Base-by-base conservation (phyloP, 352 stramenopile genomes). In the Phytophthora tubulina region DNA sequence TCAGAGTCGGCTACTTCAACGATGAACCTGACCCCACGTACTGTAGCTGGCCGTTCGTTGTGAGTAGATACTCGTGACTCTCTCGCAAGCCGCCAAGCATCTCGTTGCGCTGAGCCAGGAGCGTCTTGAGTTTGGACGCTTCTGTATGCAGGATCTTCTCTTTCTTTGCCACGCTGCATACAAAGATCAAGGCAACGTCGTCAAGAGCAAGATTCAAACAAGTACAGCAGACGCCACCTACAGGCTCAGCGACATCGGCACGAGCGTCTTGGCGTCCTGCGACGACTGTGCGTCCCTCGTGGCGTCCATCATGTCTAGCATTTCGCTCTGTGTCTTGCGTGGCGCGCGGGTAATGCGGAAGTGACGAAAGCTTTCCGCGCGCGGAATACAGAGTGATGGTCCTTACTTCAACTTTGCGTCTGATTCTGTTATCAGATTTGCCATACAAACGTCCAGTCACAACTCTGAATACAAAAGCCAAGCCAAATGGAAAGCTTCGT, bases 141-240 rank as follows among this genome's bases (percentile, higher is more conserved):
- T 89, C 74, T 17, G 48, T 61, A 46, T 79, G 59, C 49, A 89
- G 48, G 27, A 80, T 77, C 6, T 73, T 76, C 36, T 81, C 76
- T 53, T 86, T 89, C 69, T 84, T 86, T 4, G 73, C 67, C 59
- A 86, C 70, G 6, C 80, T 88, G 33, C 13, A 63, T 39, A 27
- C 27, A 68, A 30, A 42, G 1, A 48, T 10, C 46, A 63, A 56
- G 14, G 17, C 2, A 39, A 27, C 17, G n/a, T 56, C 6, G 11
- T 39, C 9, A 62, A n/a, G 3, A 32, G 38, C 33, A 68, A 61
- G 38, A n/a, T 45, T 67, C 17, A 17, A 46, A 5, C 27, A 52
- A 3, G n/a, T 17, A 2, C 17, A 62, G n/a, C 6, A 1, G 17
- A 13, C 35, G 4, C 45, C 32, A 80, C 60, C 42, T 67, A 79